phyloP scores from a whole-genome alignment of 345 rosid genomes.

The Noccaea caerulescens region DNA sequence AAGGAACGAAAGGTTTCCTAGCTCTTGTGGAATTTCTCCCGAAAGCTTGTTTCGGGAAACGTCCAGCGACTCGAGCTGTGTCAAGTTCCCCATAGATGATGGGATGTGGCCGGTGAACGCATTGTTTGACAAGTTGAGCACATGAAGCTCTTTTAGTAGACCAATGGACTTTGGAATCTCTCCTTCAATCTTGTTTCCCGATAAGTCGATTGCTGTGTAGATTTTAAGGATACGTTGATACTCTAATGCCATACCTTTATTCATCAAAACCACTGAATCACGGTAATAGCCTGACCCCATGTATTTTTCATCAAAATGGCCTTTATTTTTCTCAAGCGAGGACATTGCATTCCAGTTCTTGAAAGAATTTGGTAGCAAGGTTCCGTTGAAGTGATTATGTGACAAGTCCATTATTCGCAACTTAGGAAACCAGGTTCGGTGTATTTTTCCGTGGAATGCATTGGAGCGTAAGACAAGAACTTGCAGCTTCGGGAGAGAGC shows the following conservation, averaged over 20 bases:
- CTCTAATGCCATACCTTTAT: neutral
- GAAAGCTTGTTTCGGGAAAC: neutral
- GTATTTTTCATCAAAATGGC: neutral
- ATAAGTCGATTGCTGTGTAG: neutral
- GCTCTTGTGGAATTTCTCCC: neutral
- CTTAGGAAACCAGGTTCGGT: conserved; percentile 20
- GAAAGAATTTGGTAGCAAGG: conserved; percentile 12
- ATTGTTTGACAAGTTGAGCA: neutral
- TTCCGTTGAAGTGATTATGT: conserved; percentile 38
- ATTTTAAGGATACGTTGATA: neutral
- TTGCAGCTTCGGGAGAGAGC: conserved; percentile 30
- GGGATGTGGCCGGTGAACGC: neutral
- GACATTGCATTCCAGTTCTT: neutral
- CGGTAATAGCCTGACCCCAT: neutral
- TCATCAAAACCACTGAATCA: neutral
- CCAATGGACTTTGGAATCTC: neutral
- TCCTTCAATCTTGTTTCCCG: neutral
- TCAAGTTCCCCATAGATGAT: neutral
- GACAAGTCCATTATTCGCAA: conserved; percentile 54
- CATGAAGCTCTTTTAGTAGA: neutral
- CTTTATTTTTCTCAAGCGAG: neutral
- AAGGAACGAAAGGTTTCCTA: neutral
- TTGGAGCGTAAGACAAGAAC: conserved; percentile 50
- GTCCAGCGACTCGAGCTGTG: neutral
- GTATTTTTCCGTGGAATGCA: conserved; percentile 28